Conservation (phyloP, 2,329 filamentous ascomycete genomes). For the Trichoderma afroharzianum region DNA sequence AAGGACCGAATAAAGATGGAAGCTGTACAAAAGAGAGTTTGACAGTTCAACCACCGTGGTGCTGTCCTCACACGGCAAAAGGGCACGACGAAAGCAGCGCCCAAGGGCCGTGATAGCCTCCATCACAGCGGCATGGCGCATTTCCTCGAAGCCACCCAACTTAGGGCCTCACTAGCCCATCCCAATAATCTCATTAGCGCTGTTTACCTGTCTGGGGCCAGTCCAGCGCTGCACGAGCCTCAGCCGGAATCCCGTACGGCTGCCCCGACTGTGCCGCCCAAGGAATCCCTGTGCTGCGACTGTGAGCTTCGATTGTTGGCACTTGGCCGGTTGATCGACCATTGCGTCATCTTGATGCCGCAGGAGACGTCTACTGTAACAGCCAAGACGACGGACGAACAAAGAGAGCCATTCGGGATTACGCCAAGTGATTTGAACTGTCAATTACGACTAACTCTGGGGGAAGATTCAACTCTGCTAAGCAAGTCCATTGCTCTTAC, state of each 20-base stretch:
- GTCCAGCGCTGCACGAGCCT: not conserved
- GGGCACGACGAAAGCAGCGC: not conserved
- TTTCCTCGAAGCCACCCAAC: not conserved
- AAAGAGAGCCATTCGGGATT: not conserved
- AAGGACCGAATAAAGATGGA: not conserved
- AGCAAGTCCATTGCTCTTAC: not conserved
- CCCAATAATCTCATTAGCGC: not conserved
- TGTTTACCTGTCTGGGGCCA: not conserved
- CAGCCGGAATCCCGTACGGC: not conserved
- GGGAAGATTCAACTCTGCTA: not conserved
- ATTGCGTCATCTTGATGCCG: conserved; percentile 4
- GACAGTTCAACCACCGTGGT: not conserved
- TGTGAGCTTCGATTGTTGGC: not conserved
- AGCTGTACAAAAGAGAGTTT: not conserved
- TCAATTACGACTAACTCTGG: too few relatives aligned
- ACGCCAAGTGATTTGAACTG: not conserved
- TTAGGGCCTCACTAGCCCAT: not conserved
- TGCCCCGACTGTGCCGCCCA: not conserved
- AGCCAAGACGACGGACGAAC: not conserved
- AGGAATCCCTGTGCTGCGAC: not conserved
- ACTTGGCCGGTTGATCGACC: conserved; percentile 5
- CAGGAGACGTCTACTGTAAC: not conserved
- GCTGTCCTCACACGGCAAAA: not conserved
- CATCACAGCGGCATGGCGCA: not conserved
- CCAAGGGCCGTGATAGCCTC: not conserved